A percentile compares a stretch with the other conserved stretches of the same genome.
Evolutionary conservation across 768 basidiomycete species (phyloP).

Genomic region (Sutorius australiensis): DNA sequence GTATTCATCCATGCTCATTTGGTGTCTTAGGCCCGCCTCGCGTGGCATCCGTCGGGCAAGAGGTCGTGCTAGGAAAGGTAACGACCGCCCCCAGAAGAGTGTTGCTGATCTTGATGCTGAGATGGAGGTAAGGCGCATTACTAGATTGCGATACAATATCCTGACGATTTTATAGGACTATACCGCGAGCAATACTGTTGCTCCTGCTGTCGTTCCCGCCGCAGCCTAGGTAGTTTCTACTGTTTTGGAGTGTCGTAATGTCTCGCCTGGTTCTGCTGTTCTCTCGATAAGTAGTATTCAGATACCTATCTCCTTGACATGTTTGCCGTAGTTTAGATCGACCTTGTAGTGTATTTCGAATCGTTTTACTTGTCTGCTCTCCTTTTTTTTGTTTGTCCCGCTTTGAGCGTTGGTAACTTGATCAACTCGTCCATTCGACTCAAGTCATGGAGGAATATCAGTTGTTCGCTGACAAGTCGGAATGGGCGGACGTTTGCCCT

Average conservation of each 20-base stretch:
- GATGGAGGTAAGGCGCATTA: conserved; percentile 69
- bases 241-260: conserved; percentile 5
- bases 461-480: conserved; percentile 58
- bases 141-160: background rate
- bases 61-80: conserved; percentile 40
- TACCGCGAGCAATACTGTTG: conserved; percentile 48
- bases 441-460: conserved; percentile 13
- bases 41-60: conserved; percentile 48
- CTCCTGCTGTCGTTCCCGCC: conserved; percentile 47
- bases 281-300: conserved; percentile 18
- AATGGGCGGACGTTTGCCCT: conserved; percentile 81
- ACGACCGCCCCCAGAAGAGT: conserved; percentile 69
- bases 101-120: conserved; percentile 94
- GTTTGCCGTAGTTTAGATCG: conserved; percentile 19
- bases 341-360: conserved; percentile 21
- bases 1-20: background rate
- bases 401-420: background rate
- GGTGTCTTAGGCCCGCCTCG: conserved; percentile 28
- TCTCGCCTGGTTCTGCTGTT: background rate
- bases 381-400: background rate
- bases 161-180: conserved; percentile 51
- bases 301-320: conserved; percentile 18
- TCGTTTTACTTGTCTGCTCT: conserved; percentile 3
- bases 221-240: conserved; percentile 20
- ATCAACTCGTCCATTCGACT: background rate